Base-by-base conservation (phyloP, 2,329 filamentous ascomycete genomes). In the Colletotrichum magnum region DNA sequence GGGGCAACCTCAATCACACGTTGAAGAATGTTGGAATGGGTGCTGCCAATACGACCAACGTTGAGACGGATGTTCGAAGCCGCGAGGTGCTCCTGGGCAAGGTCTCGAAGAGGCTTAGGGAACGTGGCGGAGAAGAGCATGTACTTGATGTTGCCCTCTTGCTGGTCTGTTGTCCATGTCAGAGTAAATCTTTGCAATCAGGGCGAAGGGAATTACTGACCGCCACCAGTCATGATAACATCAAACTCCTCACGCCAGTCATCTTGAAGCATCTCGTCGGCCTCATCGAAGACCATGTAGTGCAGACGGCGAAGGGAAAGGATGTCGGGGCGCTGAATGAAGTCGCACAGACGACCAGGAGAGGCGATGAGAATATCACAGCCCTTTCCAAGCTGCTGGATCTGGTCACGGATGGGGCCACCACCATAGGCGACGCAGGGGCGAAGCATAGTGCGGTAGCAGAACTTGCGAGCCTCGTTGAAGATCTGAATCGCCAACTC, bases 71-170 rank as follows among this genome's bases (percentile, higher is more conserved):
- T 90, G 12, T 28, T 52, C 50, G 93, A 89, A 12, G 89, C 84
- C 0, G 91, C 85, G 66, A 99, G 88, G 76, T 95, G 93, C 32
- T 92, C 86, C 68, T 89, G 90, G 12, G 95, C 95, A 15, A 98
- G 82, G 26, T 92, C 86, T 36, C 94, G 93, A 72, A 93, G 90
- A 0, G 83, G 84, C 82, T 93, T 94, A 48, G 95, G 94, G 80
- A 99, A 98, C 0, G 96, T 98, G 1, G 96, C 96, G 0, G 94
- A 97, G 79, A 98, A 98, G 83, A 99, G 92, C 81, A 97, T 86
- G 79, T 90, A 91, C 64, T 86, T 88, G 74, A 91, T 82, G 71
- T 88, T 87, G 3, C 87, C 94, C 65, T 93, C 90, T 70, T 97
- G 89, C 73, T 97, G 83, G 80, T 90, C 86, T 97, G 83, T 85